Percentiles rank a stretch among this genome's conserved stretches.
Conservation (phyloP, 148 eudicot species). For the Silene latifolia region DNA sequence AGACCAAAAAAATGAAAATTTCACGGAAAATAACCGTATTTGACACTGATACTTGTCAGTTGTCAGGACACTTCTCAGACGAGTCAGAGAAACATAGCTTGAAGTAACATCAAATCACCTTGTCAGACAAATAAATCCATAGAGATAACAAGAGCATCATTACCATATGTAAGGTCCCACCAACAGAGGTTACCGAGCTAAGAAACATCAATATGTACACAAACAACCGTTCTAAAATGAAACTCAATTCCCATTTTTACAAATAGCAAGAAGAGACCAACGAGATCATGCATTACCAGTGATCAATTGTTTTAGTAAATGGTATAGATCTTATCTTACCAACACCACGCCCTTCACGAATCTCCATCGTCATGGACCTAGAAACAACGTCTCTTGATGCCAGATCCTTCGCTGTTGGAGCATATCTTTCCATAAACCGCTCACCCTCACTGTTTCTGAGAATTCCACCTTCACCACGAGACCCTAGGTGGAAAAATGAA, state of each 20-base stretch:
- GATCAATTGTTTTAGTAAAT: not conserved
- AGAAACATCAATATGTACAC: not conserved
- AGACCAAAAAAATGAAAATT: no score
- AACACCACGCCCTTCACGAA: conserved; percentile 99
- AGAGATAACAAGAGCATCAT: no score
- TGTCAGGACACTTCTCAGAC: no score
- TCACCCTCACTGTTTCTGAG: conserved; percentile 96
- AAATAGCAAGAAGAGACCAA: not conserved
- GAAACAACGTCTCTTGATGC: conserved; percentile 98
- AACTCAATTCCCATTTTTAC: not conserved
- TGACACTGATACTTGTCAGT: no score
- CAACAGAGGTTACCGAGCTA: no score
- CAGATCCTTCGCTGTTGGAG: conserved; percentile 99
- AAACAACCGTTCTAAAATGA: not conserved
- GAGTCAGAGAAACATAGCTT: no score
- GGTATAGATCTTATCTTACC: conserved; percentile 45
- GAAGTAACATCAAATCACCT: no score
- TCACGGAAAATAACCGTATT: no score
- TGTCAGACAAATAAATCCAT: no score
- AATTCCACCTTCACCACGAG: conserved; percentile 99
- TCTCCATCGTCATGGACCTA: conserved; percentile 99
- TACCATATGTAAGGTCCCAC: no score
- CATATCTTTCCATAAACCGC: conserved; percentile 98
- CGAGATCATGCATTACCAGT: not conserved
- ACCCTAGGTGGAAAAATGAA: conserved; percentile 47